Evolutionary conservation across 169 alveolate genomes (phyloP).

Genomic region (Amoebophrya sp.): DNA sequence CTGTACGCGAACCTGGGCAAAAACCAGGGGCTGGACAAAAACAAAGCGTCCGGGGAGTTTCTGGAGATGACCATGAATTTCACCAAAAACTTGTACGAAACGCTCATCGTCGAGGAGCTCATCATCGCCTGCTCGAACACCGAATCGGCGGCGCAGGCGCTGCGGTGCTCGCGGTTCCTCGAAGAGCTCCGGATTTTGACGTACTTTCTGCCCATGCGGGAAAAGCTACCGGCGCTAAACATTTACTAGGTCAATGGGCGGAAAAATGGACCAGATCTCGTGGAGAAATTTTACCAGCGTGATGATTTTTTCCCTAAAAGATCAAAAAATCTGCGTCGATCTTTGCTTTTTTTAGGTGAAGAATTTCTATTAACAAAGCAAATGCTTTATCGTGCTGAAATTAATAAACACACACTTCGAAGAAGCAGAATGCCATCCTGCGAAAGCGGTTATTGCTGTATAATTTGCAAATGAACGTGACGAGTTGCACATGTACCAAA

Average conservation of each 20-base stretch:
- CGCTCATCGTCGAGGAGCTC: background rate
- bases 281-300: too few relatives aligned
- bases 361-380: too few relatives aligned
- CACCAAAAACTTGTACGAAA: background rate
- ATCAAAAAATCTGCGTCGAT: too few relatives aligned
- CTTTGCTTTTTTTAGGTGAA: too few relatives aligned
- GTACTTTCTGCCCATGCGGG: slow-evolving; percentile 14
- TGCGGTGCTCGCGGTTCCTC: background rate
- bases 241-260: background rate
- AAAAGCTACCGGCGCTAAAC: background rate
- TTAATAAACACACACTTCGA: too few relatives aligned
- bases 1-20: background rate
- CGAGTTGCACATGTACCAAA: too few relatives aligned
- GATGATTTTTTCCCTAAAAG: too few relatives aligned
- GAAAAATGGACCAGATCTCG: too few relatives aligned
- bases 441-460: too few relatives aligned
- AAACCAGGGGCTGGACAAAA: background rate
- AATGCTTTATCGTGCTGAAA: too few relatives aligned
- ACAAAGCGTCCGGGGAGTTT: background rate
- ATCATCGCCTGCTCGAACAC: background rate
- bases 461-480: too few relatives aligned
- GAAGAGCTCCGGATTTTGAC: slow-evolving; percentile 5
- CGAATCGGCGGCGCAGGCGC: background rate
- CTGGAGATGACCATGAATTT: background rate
- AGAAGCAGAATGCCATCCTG: too few relatives aligned